Evolutionary conservation across 108 stramenopile genomes (phyloP).

Genomic region (Skeletonema grethae): DNA sequence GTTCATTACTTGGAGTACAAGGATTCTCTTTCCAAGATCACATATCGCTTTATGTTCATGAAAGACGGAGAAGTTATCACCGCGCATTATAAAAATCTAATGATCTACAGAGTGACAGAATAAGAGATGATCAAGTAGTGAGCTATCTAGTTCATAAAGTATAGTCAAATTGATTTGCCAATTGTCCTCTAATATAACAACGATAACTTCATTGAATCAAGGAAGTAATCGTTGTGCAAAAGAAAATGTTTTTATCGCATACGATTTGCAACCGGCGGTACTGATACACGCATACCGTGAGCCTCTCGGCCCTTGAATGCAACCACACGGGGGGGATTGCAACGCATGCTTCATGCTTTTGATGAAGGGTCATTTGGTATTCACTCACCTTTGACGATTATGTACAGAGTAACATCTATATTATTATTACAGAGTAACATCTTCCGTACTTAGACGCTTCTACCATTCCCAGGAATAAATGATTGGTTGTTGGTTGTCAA

Average conservation of each 20-base stretch:
- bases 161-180: neutral
- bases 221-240: conserved; percentile 7
- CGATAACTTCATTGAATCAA: neutral
- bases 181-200: neutral
- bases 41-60: conserved; percentile 52
- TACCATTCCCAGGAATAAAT: neutral
- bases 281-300: neutral
- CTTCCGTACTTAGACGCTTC: neutral
- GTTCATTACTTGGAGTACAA: conserved; percentile 35
- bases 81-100: conserved; percentile 48
- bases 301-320: conserved; percentile 18
- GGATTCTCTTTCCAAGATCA: conserved; percentile 32
- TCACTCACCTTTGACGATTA: neutral
- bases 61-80: conserved; percentile 47
- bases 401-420: neutral
- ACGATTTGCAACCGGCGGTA: conserved; percentile 24
- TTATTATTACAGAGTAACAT: neutral
- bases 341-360: conserved; percentile 8
- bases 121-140: neutral
- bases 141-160: too few species aligned
- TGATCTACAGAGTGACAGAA: neutral
- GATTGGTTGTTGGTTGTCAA: too few species aligned
- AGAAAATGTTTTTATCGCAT: conserved; percentile 6
- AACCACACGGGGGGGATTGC: conserved; percentile 25
- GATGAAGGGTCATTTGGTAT: neutral